Evolutionary conservation across 169 alveolate species (phyloP).

Genomic region (Plasmodium malariae): DNA sequence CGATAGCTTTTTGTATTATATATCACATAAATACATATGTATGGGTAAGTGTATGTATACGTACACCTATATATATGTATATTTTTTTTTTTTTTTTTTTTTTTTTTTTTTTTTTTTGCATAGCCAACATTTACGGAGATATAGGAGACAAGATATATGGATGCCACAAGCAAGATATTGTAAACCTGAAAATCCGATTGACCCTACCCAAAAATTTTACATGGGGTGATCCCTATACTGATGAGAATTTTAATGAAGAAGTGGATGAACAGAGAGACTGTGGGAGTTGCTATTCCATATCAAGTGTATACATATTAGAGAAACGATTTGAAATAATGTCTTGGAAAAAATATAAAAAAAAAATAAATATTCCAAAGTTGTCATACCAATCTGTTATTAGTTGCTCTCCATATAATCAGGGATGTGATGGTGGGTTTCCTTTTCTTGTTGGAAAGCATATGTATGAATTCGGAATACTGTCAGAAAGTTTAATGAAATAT

Average conservation of each 20-base stretch:
- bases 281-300: slow-evolving; percentile 96
- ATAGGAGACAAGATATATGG: slow-evolving; percentile 14
- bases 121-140: slow-evolving; percentile 26
- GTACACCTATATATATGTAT: background rate
- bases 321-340: slow-evolving; percentile 90
- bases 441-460: slow-evolving; percentile 92
- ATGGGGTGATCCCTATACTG: slow-evolving; percentile 87
- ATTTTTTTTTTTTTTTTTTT: background rate
- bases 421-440: slow-evolving; percentile 94
- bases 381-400: slow-evolving; percentile 77
- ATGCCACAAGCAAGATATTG: slow-evolving; percentile 3
- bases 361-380: slow-evolving; percentile 52
- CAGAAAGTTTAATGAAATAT: slow-evolving; percentile 75
- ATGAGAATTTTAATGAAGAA: slow-evolving; percentile 56
- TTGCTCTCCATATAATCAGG: slow-evolving; percentile 89
- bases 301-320: slow-evolving; percentile 89
- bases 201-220: slow-evolving; percentile 82
- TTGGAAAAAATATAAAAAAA: slow-evolving; percentile 80
- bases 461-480: slow-evolving; percentile 87
- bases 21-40: background rate
- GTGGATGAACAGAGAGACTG: slow-evolving; percentile 91
- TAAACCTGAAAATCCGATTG: slow-evolving; percentile 49
- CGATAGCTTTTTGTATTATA: too few relatives aligned
- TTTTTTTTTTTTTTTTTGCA: background rate
- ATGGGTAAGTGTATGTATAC: background rate